Evolutionary conservation across 2,329 filamentous ascomycete species (phyloP).

Genomic region (Pseudocercospora crystallina): DNA sequence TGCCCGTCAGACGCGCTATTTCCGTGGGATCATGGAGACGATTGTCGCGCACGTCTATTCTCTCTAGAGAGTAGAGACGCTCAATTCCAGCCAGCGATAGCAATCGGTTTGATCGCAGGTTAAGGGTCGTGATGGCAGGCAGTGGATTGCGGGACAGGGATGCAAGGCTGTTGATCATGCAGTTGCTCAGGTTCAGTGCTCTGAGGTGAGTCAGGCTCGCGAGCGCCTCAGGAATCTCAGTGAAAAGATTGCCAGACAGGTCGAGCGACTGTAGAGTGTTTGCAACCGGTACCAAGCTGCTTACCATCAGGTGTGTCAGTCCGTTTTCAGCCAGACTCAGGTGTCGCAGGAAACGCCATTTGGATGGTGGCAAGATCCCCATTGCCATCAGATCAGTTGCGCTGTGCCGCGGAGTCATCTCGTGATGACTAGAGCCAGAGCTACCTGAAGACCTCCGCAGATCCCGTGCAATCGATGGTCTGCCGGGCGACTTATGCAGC

Average conservation of each 20-base stretch:
- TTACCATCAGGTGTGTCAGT: slow-evolving; percentile 73
- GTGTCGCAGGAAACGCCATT: slow-evolving; percentile 94
- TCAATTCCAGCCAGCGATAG: slow-evolving; percentile 87
- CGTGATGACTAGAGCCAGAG: slow-evolving; percentile 73
- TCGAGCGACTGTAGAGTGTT: slow-evolving; percentile 90
- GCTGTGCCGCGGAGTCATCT: slow-evolving; percentile 61
- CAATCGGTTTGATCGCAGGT: slow-evolving; percentile 84
- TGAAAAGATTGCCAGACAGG: slow-evolving; percentile 87
- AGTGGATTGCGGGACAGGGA: slow-evolving; percentile 82
- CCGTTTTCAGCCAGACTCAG: slow-evolving; percentile 90
- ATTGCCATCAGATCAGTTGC: slow-evolving; percentile 73
- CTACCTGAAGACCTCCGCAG: slow-evolving; percentile 82
- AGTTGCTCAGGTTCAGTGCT: slow-evolving; percentile 89
- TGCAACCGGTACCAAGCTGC: slow-evolving; percentile 76
- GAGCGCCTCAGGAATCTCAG: slow-evolving; percentile 89
- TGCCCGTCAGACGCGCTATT: slow-evolving; percentile 81
- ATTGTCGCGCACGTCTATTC: slow-evolving; percentile 89
- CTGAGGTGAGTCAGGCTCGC: slow-evolving; percentile 83
- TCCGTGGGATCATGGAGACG: slow-evolving; percentile 86
- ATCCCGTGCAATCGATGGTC: slow-evolving; percentile 59
- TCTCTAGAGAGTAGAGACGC: slow-evolving; percentile 81
- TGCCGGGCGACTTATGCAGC: slow-evolving; percentile 61
- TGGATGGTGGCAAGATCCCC: slow-evolving; percentile 74
- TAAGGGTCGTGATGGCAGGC: slow-evolving; percentile 89
- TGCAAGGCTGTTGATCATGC: slow-evolving; percentile 94